A percentile compares a stretch with the other conserved stretches of the same genome.
Evolutionary conservation across 1,139 yeast species (phyloP).

Genomic region (Protomyces pachydermus): DNA sequence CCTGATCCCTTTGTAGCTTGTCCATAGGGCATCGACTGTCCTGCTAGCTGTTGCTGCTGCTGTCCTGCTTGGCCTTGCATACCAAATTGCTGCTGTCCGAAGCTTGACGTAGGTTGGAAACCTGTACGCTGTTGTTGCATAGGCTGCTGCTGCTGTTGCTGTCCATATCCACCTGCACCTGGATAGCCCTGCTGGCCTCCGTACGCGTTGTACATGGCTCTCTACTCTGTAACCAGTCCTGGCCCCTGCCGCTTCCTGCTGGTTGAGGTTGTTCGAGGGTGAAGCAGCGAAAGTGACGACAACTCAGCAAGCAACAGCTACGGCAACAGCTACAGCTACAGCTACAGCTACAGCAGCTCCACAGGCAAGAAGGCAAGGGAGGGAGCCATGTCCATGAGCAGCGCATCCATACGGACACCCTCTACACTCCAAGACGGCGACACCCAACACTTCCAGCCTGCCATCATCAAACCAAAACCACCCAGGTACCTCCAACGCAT

Average conservation of each 20-base stretch:
- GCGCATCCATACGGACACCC: neutral
- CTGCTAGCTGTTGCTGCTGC: slow-evolving; percentile 31
- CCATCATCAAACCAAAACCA: neutral
- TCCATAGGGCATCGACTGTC: slow-evolving; percentile 35
- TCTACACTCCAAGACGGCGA: neutral
- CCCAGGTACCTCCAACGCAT: slow-evolving; percentile 4
- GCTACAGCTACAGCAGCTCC: too few species aligned
- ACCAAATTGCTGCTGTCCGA: neutral
- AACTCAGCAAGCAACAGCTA: too few species aligned
- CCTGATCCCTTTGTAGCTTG: slow-evolving; percentile 40
- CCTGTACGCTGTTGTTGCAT: slow-evolving; percentile 26
- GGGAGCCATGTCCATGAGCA: neutral
- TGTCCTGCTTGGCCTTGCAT: slow-evolving; percentile 2
- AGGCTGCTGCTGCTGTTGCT: slow-evolving; percentile 1
- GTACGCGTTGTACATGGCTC: slow-evolving; percentile 14
- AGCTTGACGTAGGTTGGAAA: slow-evolving; percentile 7
- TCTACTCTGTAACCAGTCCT: neutral
- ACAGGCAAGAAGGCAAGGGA: neutral
- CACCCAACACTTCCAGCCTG: neutral
- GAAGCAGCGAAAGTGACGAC: too few species aligned
- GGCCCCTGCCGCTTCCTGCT: too few species aligned
- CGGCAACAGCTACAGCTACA: too few species aligned
- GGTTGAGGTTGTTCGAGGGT: too few species aligned
- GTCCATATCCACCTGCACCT: neutral
- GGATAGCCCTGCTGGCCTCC: slow-evolving; percentile 7